These are phyloP conservation scores for Leonotis leonurus DNA, from an alignment of 257 asterid genomes.

Conservation along the genomic window DNA sequence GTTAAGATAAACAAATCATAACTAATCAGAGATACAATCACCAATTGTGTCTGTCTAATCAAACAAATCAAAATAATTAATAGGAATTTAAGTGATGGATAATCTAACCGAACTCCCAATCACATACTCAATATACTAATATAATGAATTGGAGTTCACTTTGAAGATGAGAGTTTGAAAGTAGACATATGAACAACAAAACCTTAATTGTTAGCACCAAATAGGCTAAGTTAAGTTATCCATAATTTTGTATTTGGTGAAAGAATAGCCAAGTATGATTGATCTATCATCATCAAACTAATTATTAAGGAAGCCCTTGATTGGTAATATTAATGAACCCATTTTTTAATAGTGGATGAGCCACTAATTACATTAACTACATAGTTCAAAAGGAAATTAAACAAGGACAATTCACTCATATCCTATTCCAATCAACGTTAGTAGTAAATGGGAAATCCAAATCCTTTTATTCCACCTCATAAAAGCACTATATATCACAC, in stretches of 20 bases:
- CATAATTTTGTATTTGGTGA: background rate
- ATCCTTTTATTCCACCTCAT: background rate
- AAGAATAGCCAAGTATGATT: background rate
- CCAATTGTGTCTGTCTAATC: no score
- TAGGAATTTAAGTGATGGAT: no score
- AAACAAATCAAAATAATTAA: no score
- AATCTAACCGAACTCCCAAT: no score
- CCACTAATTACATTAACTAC: conserved; percentile 10
- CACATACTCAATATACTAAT: background rate
- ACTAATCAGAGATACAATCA: no score
- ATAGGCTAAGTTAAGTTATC: background rate
- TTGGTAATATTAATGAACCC: conserved; percentile 1
- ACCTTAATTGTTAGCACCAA: background rate
- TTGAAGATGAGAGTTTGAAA: background rate
- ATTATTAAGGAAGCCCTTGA: background rate
- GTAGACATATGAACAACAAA: background rate
- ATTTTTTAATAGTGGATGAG: conserved; percentile 18
- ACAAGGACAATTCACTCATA: conserved; percentile 1
- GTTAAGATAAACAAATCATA: no score
- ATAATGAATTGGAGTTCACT: background rate
- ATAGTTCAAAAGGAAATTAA: background rate
- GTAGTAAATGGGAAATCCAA: background rate
- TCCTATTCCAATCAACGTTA: conserved; percentile 19
- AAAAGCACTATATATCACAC: background rate
- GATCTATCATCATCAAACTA: conserved; percentile 10